Conservation (phyloP, 306 rosid genomes). For the Vigna reflexopilosa region DNA sequence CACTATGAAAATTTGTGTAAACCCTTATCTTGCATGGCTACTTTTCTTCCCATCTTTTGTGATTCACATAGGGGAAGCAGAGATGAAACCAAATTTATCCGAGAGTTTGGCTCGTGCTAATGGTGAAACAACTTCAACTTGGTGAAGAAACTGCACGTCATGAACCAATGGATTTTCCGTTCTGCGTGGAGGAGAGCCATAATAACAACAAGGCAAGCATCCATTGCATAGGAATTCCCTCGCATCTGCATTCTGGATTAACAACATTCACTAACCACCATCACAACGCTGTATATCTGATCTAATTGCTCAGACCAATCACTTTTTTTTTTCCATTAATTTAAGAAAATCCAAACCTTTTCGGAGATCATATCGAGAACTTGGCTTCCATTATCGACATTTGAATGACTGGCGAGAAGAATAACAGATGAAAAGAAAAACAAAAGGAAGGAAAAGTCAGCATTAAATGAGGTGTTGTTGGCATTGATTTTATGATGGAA, state of each 20-base stretch:
- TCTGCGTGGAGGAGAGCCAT: constrained; percentile 84
- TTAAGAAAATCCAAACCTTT: constrained; percentile 56
- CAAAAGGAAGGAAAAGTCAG: neutral
- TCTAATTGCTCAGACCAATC: neutral
- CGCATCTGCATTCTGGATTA: constrained; percentile 55
- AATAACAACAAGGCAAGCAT: constrained; percentile 65
- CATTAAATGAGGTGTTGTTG: neutral
- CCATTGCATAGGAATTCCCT: constrained; percentile 57
- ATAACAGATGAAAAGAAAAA: constrained; percentile 27
- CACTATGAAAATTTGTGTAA: constrained; percentile 22
- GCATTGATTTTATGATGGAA: neutral
- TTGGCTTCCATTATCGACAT: constrained; percentile 48
- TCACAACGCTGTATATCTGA: neutral
- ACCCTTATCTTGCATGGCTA: neutral
- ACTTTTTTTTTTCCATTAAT: neutral
- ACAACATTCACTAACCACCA: constrained; percentile 31
- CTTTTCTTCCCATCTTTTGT: neutral
- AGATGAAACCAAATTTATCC: constrained; percentile 56
- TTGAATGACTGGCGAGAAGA: constrained; percentile 55
- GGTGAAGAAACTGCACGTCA: constrained; percentile 78
- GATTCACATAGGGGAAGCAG: constrained; percentile 57
- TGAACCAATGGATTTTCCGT: constrained; percentile 79
- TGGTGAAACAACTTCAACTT: constrained; percentile 68
- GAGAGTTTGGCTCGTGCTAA: constrained; percentile 60
- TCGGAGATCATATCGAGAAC: constrained; percentile 67